Percentiles rank a stretch among this genome's conserved stretches.
Evolutionary conservation across 2,329 filamentous ascomycete genomes (phyloP).

Genomic region (Didymellaceae sp.): DNA sequence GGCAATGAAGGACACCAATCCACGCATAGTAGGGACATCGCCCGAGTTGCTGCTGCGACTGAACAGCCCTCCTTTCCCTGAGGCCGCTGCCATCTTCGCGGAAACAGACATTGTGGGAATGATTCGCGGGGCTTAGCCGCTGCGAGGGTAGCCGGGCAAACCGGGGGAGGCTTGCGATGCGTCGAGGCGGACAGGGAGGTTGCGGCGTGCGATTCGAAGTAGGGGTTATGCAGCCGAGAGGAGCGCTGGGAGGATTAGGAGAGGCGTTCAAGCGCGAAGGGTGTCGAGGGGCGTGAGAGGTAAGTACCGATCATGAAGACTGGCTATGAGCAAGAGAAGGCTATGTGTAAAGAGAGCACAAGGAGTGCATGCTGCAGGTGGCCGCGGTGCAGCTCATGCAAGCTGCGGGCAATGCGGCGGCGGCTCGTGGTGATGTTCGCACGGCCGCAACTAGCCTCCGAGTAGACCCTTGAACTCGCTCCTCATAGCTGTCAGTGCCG

Average conservation of each 20-base stretch:
- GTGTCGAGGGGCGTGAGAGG: slow-evolving; percentile 24
- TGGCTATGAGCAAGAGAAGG: slow-evolving; percentile 16
- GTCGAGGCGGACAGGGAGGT: slow-evolving; percentile 3
- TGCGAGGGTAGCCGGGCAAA: slow-evolving; percentile 37
- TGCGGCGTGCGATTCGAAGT: slow-evolving; percentile 21
- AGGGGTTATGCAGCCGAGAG: slow-evolving; percentile 35
- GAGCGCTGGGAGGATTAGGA: slow-evolving; percentile 25
- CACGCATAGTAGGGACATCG: slow-evolving; percentile 53
- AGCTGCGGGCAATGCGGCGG: slow-evolving; percentile 28
- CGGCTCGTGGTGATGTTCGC: slow-evolving; percentile 29
- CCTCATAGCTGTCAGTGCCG: not conserved
- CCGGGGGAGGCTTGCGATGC: slow-evolving; percentile 17
- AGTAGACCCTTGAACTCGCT: slow-evolving; percentile 4
- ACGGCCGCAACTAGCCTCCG: slow-evolving; percentile 9
- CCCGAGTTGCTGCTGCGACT: slow-evolving; percentile 49
- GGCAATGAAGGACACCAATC: slow-evolving; percentile 97
- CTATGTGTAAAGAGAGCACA: slow-evolving; percentile 7
- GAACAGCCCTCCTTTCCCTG: slow-evolving; percentile 49
- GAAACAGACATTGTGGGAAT: slow-evolving; percentile 36
- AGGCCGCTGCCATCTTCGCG: slow-evolving; percentile 48
- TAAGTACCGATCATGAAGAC: slow-evolving; percentile 25
- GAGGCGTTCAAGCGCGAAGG: slow-evolving; percentile 30
- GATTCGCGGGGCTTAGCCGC: slow-evolving; percentile 43
- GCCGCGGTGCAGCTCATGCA: slow-evolving; percentile 35
- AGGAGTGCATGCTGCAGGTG: slow-evolving; percentile 29